Evolutionary conservation across 2,329 filamentous ascomycete genomes (phyloP).

Genomic region (Fusarium oxysporum): DNA sequence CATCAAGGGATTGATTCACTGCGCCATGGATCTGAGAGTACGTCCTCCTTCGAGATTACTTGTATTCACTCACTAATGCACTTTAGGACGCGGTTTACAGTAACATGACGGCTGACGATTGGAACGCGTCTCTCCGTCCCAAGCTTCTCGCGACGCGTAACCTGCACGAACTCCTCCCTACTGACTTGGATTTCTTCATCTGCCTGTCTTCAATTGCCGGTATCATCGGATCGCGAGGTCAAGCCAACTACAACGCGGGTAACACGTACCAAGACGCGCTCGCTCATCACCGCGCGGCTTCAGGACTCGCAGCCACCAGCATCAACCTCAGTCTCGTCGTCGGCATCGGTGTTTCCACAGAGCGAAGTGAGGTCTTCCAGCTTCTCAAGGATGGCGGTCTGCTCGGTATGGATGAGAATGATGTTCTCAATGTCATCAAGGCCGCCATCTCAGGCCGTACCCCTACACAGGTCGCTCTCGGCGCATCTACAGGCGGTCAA

Average conservation of each 20-base stretch:
- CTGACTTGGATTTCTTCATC: background rate
- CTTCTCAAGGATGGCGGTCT: background rate
- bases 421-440: background rate
- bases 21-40: constrained; percentile 41
- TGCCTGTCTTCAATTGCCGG: background rate
- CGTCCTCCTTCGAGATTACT: rapidly evolving
- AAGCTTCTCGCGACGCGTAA: background rate
- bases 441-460: background rate
- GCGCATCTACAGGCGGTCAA: background rate
- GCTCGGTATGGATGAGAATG: background rate
- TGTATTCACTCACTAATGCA: background rate
- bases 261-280: background rate
- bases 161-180: background rate
- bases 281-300: background rate
- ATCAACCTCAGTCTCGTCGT: background rate
- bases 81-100: background rate
- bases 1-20: constrained; percentile 46
- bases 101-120: background rate
- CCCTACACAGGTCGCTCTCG: background rate
- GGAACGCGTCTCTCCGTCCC: background rate
- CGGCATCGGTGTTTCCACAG: background rate
- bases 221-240: background rate
- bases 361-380: background rate
- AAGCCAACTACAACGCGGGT: background rate
- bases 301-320: background rate